Evolutionary conservation across 23 red algal species (phyloP), one percentile per base, ranked within the genome.

Genomic region (Agarophyton chilense): DNA sequence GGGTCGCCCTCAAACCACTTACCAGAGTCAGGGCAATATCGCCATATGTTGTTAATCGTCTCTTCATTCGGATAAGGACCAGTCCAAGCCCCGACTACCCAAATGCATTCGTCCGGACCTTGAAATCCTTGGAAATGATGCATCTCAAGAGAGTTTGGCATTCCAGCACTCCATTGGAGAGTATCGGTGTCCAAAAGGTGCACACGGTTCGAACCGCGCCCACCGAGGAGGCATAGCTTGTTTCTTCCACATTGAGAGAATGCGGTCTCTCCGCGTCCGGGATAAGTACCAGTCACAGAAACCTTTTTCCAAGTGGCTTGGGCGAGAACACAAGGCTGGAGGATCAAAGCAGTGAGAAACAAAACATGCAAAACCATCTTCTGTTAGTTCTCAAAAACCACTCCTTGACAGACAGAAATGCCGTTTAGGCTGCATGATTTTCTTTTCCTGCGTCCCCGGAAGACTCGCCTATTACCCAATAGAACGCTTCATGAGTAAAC

Each of bases 121-220:
- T 75, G 71, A 58, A 85, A 70, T 16, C 41, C 80, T 85, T 94
- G 91, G 56, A 94, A 86, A 79, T 94, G 91, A 74, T 94, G 91
- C 34, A 94, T 72, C 68, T 85, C 70, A 55, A 94, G 0, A 13
- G 81, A 81, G 56, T 63, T 46, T 36, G 39, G 12, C 21, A 32
- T 25, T 62, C 91, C 91, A 19, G 65, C 16, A 21, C 66, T 52
- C 71, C 81, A 94, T 47, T 81, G 13, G 21, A 80, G 45, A 21
- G 72, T 67, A 24, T 76, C 31, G 2, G 82, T 65, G 60, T 94
- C 91, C 46, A 94, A 38, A 43, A 94, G 33, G 39, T 68, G 44
- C 14, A 86, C 91, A n/a, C 47, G 72, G 31, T 61, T 53, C 6
- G 32, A 10, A 42, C 72, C 80, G 6, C 91, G 91, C 18, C 91